phyloP scores from a whole-genome alignment of 179 eudicot genomes.

The Corrigiola litoralis region DNA sequence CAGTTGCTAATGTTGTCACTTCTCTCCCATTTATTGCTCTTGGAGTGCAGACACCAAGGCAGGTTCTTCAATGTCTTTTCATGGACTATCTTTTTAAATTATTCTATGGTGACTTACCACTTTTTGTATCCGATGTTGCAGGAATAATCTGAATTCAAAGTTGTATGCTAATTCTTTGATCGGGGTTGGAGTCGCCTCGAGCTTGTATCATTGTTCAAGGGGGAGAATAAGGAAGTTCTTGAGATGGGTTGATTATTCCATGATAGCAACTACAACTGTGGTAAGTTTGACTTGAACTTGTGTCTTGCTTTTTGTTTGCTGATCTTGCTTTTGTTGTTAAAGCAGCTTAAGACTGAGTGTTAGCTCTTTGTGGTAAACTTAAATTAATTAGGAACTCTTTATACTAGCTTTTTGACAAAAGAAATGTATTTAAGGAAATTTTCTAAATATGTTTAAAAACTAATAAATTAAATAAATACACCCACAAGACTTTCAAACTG shows the following conservation, averaged over 20 bases:
- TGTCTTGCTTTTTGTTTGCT: too few species aligned
- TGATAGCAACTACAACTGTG: constrained; percentile 94
- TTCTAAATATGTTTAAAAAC: too few species aligned
- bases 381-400: too few species aligned
- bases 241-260: constrained; percentile 95
- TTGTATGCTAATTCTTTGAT: constrained; percentile 88
- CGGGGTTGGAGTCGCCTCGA: constrained; percentile 93
- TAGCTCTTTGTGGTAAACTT: too few species aligned
- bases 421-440: too few species aligned
- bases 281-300: constrained; percentile 37
- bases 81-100: background rate
- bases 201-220: constrained; percentile 85
- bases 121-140: constrained; percentile 30
- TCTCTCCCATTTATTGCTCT: constrained; percentile 92
- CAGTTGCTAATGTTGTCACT: constrained; percentile 79
- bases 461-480: too few species aligned
- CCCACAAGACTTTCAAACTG: too few species aligned
- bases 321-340: constrained; percentile 7
- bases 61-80: constrained; percentile 14
- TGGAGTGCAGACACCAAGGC: constrained; percentile 87
- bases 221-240: constrained; percentile 68
- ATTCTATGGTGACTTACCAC: constrained; percentile 4
- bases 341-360: background rate
- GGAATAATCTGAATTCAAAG: constrained; percentile 75
- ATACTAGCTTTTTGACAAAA: too few species aligned